Percentiles rank a stretch among this genome's conserved stretches.
Conservation (phyloP, 495 filamentous ascomycete species). For the Pyrenopolyporus hunteri region DNA sequence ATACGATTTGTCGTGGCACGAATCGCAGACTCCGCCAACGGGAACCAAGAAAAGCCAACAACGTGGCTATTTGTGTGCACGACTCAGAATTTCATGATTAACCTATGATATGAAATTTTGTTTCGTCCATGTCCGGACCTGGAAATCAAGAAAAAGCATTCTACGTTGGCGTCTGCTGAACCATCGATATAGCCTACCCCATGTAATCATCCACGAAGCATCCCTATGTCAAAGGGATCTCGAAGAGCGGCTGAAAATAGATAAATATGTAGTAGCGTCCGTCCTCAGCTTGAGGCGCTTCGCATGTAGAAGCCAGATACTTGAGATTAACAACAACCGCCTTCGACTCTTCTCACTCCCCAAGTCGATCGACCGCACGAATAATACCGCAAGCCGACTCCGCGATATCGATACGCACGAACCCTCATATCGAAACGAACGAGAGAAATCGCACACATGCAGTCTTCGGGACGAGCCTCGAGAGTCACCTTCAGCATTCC, state of each 20-base stretch:
- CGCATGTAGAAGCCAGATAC: neutral
- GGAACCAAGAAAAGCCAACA: constrained; percentile 16
- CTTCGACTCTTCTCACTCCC: neutral
- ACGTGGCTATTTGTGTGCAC: constrained; percentile 23
- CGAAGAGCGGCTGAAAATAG: neutral
- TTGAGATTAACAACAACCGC: constrained; percentile 2
- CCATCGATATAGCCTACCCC: neutral
- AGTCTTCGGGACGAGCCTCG: constrained; percentile 1
- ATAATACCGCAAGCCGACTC: neutral
- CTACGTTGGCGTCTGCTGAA: constrained; percentile 9
- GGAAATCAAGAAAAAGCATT: constrained; percentile 12
- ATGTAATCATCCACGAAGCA: neutral
- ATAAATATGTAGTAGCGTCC: constrained; percentile 5
- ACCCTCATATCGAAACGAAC: neutral
- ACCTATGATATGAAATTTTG: constrained; percentile 1
- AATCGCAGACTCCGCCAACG: constrained; percentile 16
- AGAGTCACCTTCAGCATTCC: constrained; percentile 6
- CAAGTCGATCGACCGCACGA: neutral
- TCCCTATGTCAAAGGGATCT: neutral
- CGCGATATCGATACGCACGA: neutral
- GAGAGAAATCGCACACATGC: constrained; percentile 3
- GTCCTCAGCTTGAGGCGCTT: neutral
- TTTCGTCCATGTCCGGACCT: constrained; percentile 7
- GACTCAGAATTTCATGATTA: constrained; percentile 8
- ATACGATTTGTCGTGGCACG: constrained; percentile 33